Evolutionary conservation across 2,329 filamentous ascomycete species (phyloP).

Genomic region (Alternaria consortialis): DNA sequence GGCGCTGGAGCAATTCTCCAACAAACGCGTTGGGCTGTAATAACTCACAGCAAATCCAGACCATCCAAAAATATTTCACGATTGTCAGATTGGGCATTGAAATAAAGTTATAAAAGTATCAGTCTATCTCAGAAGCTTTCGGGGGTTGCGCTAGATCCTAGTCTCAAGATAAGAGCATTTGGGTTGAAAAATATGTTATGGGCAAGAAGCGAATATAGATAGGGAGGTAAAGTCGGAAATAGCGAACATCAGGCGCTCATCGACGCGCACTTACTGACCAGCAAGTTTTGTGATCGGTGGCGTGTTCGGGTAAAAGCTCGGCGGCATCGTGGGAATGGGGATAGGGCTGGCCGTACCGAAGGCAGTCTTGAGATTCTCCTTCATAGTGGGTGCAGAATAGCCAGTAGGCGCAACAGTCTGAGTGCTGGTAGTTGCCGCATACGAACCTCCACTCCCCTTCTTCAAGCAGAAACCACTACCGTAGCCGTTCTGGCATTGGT

Average conservation of each 20-base stretch:
- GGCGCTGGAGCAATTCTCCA: not conserved
- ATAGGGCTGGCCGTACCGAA: constrained; percentile 49
- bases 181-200: not conserved
- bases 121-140: not conserved
- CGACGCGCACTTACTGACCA: constrained; percentile 17
- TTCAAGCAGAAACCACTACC: constrained; percentile 60
- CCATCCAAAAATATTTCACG: not conserved
- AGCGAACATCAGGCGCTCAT: not conserved
- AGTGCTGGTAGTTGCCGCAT: constrained; percentile 48
- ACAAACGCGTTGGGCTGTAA: not conserved
- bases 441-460: constrained; percentile 35
- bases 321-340: constrained; percentile 54
- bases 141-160: not conserved
- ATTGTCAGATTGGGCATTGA: not conserved
- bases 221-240: not conserved
- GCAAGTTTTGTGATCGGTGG: constrained; percentile 45
- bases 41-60: not conserved
- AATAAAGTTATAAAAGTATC: not conserved
- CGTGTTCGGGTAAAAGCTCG: constrained; percentile 52
- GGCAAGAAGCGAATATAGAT: constrained; percentile 1
- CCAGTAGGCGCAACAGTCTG: constrained; percentile 49
- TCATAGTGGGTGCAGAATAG: constrained; percentile 53
- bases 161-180: not conserved
- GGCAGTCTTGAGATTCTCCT: constrained; percentile 36
- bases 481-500: constrained; percentile 61